phyloP scores from a whole-genome alignment of 208 protist species.

The Leishmania braziliensis region DNA sequence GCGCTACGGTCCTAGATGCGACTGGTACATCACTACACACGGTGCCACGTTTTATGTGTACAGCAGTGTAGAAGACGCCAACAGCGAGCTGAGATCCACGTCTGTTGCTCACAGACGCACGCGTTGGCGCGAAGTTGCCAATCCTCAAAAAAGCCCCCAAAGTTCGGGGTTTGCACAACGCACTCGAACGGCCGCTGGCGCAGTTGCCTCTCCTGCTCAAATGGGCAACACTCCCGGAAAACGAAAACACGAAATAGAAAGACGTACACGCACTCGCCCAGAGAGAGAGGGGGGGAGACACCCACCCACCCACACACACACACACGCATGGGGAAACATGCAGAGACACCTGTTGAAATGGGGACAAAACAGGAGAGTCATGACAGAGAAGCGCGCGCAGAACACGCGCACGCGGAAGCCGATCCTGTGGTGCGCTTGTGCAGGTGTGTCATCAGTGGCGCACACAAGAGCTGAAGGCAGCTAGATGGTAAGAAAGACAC shows the following conservation, averaged over 20 bases:
- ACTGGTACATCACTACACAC: neutral
- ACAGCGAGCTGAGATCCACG: neutral
- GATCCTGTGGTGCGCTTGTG: neutral
- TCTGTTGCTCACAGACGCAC: neutral
- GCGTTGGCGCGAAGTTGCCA: neutral
- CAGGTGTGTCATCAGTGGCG: neutral
- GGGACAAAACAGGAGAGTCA: neutral
- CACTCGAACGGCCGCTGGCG: neutral
- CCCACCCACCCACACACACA: neutral
- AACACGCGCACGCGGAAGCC: neutral
- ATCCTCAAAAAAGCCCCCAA: neutral
- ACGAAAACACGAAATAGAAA: conserved; percentile 5
- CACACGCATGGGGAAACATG: neutral
- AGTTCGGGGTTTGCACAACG: neutral
- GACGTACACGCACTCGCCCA: neutral
- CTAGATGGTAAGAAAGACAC: neutral
- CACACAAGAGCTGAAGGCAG: neutral
- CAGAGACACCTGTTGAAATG: neutral
- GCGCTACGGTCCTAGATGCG: neutral
- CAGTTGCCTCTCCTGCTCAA: neutral
- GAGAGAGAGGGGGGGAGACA: too few relatives aligned
- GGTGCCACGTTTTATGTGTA: neutral
- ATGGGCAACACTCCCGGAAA: neutral
- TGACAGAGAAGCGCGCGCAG: neutral
- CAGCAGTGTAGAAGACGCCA: neutral